Conservation (phyloP, 176 grass and related monocot genomes). For the Stipa capillata region DNA sequence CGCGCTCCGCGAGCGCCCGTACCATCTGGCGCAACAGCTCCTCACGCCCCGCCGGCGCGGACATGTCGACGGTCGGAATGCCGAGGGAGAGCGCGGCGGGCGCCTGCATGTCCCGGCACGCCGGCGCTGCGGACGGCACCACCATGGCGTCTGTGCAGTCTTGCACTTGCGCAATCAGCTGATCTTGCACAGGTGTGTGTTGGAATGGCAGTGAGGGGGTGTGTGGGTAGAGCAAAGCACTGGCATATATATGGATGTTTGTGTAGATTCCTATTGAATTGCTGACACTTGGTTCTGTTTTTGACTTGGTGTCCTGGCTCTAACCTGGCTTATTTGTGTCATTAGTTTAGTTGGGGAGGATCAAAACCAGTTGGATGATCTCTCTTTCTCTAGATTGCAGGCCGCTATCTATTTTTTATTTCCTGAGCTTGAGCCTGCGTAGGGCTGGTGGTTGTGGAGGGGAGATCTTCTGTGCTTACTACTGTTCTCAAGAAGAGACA, state of each 20-base stretch:
- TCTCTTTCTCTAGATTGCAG: conserved; percentile 8
- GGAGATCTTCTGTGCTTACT: background rate
- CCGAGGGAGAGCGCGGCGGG: background rate
- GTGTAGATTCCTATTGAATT: conserved; percentile 30
- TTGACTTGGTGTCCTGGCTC: conserved; percentile 33
- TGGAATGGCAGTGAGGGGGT: background rate
- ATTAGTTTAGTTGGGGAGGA: background rate
- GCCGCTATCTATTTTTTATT: conserved; percentile 24
- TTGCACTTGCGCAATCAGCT: background rate
- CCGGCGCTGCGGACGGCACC: conserved; percentile 9
- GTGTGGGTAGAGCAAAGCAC: background rate
- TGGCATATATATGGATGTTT: conserved; percentile 5
- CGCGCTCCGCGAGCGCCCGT: conserved; percentile 47
- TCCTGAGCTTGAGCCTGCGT: background rate
- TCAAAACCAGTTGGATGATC: background rate
- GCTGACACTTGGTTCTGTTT: conserved; percentile 18
- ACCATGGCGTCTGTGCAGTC: conserved; percentile 30
- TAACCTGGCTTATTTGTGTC: background rate
- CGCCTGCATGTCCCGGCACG: background rate
- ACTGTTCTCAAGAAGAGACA: background rate
- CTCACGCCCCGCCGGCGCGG: conserved; percentile 6
- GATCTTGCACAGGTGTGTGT: background rate
- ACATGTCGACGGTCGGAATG: conserved; percentile 63
- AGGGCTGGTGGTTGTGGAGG: background rate
- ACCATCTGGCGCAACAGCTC: conserved; percentile 42